Evolutionary conservation across 164 flowering plant genomes (phyloP), one percentile per base, ranked within the genome.

Genomic region (Santalum album): DNA sequence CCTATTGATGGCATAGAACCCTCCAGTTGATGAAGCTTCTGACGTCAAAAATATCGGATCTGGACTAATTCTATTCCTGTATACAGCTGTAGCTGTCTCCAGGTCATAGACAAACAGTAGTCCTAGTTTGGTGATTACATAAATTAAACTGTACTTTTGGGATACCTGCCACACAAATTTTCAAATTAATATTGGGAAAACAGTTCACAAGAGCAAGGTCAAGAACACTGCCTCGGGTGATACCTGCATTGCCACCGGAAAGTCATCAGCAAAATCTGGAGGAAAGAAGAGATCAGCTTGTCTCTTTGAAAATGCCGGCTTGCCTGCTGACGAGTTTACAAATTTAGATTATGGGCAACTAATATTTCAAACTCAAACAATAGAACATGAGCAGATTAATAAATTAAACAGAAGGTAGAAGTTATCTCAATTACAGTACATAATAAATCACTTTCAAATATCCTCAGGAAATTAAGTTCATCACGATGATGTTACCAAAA

Each of bases 191-290:
- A 57, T 25, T 25, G 52, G 23, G 34, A 50, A 39, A n/a, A 59
- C n/a, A n/a, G n/a, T 16, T 20, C 15, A 19, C 22, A 25, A 11
- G 44, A 3, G 25, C 1, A 20, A 12, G n/a, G n/a, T n/a, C 47
- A 12, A 45, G 53, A 34, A 1, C 14, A 21, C 42, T 12, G 21
- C n/a, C 42, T 36, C 25, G 46, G 17, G 17, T 7, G 12, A 7
- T 64, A 90, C 99, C 99, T 94, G 99, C 99, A 94, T 94, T 27
- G 99, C 79, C 21, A 94, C 99, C 10, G 99, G 99, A 56, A 94
- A 94, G 55, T 94, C 99, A 67, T 94, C 99, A 24, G 86, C 92
- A 81, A 94, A 94, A 72, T 94, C 99, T 16, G 97, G 99, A 38
- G 99, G 99, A 58, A 94, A 94, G 76, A 94, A 94, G 29, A 94